Evolutionary conservation across 2,329 filamentous ascomycete genomes (phyloP).

Genomic region (Chaetomium sp.): DNA sequence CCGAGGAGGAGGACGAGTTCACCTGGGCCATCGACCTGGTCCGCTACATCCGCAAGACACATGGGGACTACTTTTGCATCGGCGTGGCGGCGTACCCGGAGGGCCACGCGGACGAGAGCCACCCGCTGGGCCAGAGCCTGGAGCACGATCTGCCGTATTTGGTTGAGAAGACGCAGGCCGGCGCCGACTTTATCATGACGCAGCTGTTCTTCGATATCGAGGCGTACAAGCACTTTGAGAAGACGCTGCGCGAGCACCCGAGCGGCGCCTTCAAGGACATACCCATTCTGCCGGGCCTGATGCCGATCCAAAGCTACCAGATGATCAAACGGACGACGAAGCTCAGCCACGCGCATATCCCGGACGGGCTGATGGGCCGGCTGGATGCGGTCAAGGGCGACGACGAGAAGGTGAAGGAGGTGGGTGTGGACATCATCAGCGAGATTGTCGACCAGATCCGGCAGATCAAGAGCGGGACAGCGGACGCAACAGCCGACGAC

Average conservation of each 20-base stretch:
- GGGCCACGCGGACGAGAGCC: constrained; percentile 84
- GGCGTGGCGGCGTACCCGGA: constrained; percentile 94
- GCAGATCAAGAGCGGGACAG: constrained; percentile 49
- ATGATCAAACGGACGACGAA: constrained; percentile 93
- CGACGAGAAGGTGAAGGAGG: constrained; percentile 72
- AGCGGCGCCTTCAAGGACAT: constrained; percentile 81
- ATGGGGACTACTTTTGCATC: constrained; percentile 94
- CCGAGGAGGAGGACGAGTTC: constrained; percentile 70
- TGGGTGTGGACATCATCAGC: constrained; percentile 74
- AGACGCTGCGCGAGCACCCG: constrained; percentile 66
- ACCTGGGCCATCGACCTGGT: constrained; percentile 86
- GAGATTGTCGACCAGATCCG: constrained; percentile 79
- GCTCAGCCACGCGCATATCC: constrained; percentile 81
- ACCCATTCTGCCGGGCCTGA: constrained; percentile 87
- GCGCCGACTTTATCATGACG: constrained; percentile 97
- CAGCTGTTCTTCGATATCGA: constrained; percentile 91
- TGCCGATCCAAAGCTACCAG: constrained; percentile 97
- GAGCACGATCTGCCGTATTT: constrained; percentile 84
- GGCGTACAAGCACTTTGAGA: constrained; percentile 76
- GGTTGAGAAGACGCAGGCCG: constrained; percentile 82
- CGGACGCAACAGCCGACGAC: constrained; percentile 36
- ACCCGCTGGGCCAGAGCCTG: constrained; percentile 61
- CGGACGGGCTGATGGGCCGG: constrained; percentile 60
- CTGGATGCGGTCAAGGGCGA: constrained; percentile 69
- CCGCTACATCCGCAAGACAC: constrained; percentile 73